Base-by-base conservation (phyloP, 129 eudicot species). In the Daucus carota region DNA sequence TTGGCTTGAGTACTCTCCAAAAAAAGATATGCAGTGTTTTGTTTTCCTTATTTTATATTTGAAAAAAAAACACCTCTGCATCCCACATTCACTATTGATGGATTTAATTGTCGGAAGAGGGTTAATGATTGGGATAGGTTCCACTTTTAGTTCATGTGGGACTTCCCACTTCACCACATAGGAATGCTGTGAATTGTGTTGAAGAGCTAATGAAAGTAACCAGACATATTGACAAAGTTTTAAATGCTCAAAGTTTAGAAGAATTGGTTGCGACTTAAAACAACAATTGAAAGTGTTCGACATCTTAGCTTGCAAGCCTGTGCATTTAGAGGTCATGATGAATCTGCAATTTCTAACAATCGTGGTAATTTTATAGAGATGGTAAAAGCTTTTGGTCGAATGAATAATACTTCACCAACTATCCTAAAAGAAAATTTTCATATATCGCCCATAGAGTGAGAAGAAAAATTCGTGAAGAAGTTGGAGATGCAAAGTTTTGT, bases 271-370 rank as follows among this genome's bases (percentile, higher is more conserved):
- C 20, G 72, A 17, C 46, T 13, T 38, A 70, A 70, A 41, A 28
- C 73, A 41, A 8, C 15, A 0, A 70, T 70, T 70, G 73, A 20
- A n/a, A n/a, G n/a, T n/a, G n/a, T n/a, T n/a, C n/a, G n/a, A n/a
- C n/a, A n/a, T n/a, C n/a, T n/a, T n/a, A 4, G 16, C 11, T 38
- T 70, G 29, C 48, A 70, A 26, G 44, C 14, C 4, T 70, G 29
- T 70, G 32, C 45, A 32, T 70, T 70, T 40, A 36, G 29, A 70
- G 45, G 73, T 38, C 45, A 70, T 70, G 73, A 70, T 38, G 73
- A 70, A 40, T 38, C 48, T 41, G 6, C 44, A 9, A 10, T 4
- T 9, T 70, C 28, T 32, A 70, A 2, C 3, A 38, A 69, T 34
- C 73, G 26, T 40, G 48, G 48, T 32, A 70, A 70, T 36, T 70